phyloP scores from a whole-genome alignment of 225 moss, liverwort and hornwort species.

The Rhytidiadelphus loreus region DNA sequence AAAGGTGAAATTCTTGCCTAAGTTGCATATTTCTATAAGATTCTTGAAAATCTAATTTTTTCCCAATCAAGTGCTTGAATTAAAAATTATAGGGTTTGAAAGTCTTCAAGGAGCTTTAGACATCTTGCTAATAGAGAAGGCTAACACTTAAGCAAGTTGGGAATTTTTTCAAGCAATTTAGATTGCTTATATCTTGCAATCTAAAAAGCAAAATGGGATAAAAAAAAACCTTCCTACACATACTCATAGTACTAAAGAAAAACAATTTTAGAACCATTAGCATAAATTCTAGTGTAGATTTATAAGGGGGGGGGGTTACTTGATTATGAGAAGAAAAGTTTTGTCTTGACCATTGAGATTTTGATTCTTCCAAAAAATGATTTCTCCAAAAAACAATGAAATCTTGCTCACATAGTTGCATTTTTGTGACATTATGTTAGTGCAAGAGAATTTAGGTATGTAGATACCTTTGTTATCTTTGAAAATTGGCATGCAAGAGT shows the following conservation, averaged over 20 bases:
- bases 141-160: neutral
- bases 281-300: neutral
- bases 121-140: neutral
- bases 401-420: neutral
- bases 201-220: fast-evolving
- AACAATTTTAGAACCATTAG: neutral
- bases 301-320: too few relatives aligned
- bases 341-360: neutral
- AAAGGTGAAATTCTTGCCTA: neutral
- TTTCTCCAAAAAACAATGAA: neutral
- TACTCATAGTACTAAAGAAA: neutral
- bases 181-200: neutral
- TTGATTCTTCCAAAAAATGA: neutral
- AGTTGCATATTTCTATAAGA: neutral
- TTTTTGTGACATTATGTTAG: neutral
- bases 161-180: neutral
- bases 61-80: fast-evolving
- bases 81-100: neutral
- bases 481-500: neutral
- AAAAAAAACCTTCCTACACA: neutral
- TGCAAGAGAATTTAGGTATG: neutral
- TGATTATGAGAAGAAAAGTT: neutral
- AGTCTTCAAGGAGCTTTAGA: fast-evolving
- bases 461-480: neutral
- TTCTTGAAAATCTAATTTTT: fast-evolving